Percentiles rank a stretch among this genome's conserved stretches.
phyloP scores from a whole-genome alignment of 208 protist genomes.

The Angomonas ambiguus region DNA sequence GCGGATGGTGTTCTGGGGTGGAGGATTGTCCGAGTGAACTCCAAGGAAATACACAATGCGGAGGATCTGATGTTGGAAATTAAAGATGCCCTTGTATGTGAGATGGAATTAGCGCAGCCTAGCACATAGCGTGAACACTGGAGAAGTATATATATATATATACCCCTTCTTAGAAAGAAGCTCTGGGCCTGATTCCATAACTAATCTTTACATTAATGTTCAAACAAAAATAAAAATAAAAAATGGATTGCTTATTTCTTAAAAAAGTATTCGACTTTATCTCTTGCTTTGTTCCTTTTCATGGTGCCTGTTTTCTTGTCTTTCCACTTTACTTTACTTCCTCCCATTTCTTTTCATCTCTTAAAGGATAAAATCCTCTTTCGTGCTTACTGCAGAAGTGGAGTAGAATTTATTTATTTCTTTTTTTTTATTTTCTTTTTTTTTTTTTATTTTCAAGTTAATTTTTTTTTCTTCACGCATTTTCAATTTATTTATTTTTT shows the following conservation, averaged over 20 bases:
- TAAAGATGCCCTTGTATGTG: background rate
- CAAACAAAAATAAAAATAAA: background rate
- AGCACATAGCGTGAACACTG: no score
- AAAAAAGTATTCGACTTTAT: background rate
- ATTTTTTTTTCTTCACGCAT: slow-evolving; percentile 7
- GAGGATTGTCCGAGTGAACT: background rate
- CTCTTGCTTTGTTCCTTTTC: background rate
- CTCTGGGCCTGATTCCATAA: no score
- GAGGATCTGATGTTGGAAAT: background rate
- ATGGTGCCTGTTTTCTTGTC: no score
- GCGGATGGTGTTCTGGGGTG: background rate
- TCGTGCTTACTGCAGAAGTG: background rate
- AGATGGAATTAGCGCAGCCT: no score
- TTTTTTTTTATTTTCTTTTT: slow-evolving; percentile 1
- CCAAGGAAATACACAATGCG: background rate
- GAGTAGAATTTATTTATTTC: slow-evolving; percentile 2
- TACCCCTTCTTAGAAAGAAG: no score
- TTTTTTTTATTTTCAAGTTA: background rate
- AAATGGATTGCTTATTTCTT: background rate
- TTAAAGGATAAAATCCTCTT: background rate
- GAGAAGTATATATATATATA: no score
- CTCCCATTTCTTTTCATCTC: background rate
- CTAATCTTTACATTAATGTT: no score
- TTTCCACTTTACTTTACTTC: background rate
- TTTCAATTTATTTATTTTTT: slow-evolving; percentile 9